Evolutionary conservation across 805 yeast genomes (phyloP).

Genomic region (Saturnispora besseyi): DNA sequence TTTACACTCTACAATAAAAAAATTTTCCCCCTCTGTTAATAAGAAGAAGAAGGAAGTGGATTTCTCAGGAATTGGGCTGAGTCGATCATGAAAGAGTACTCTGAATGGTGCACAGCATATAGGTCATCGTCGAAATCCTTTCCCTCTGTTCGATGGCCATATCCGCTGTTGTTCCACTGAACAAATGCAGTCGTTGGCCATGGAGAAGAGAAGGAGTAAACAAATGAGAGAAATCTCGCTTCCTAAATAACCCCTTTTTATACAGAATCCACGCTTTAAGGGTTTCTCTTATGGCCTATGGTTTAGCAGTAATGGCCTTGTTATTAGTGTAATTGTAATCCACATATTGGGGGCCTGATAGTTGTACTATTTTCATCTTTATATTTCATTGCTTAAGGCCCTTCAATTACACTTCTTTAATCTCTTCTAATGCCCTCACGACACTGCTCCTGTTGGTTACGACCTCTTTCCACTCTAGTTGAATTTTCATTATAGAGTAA

Average conservation of each 20-base stretch:
- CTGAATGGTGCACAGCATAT: constrained; percentile 12
- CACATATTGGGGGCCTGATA: too few species aligned
- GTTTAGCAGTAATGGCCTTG: too few species aligned
- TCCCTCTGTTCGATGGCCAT: neutral
- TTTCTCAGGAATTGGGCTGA: constrained; percentile 10
- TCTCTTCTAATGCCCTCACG: too few species aligned
- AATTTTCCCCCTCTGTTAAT: neutral
- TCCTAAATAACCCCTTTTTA: neutral
- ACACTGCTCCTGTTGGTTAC: too few species aligned
- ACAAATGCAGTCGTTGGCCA: neutral
- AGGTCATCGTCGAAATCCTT: constrained; percentile 8
- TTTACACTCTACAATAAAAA: neutral
- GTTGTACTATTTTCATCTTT: too few species aligned
- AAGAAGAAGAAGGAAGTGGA: neutral
- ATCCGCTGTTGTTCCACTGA: neutral
- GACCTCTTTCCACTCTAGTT: too few species aligned
- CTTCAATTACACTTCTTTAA: too few species aligned
- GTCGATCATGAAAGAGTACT: constrained; percentile 11
- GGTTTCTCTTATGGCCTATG: neutral
- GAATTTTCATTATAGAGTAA: too few species aligned
- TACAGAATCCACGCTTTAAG: neutral
- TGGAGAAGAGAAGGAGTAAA: neutral
- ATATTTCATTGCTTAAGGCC: too few species aligned
- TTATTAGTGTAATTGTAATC: too few species aligned
- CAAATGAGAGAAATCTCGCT: neutral